Percentiles rank a stretch among this genome's conserved stretches.
These are phyloP conservation scores for Draba incana DNA, from an alignment of 345 rosid species.

Conservation along the genomic window DNA sequence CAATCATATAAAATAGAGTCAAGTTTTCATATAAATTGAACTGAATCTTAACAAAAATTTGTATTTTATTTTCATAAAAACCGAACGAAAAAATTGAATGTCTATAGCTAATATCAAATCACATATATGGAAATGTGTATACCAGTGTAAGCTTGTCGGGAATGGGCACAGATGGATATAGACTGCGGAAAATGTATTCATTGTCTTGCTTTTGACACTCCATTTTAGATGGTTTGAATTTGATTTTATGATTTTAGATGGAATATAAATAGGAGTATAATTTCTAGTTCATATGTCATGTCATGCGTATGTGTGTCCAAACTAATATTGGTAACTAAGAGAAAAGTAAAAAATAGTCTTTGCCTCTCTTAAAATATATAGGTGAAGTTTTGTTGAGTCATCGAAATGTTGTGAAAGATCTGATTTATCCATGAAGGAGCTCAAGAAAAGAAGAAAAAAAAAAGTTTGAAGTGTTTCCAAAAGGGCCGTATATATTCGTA, in stretches of 20 bases:
- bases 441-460: neutral
- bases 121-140: neutral
- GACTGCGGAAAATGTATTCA: conserved; percentile 69
- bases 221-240: conserved; percentile 30
- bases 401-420: conserved; percentile 9
- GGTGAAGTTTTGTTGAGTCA: conserved; percentile 45
- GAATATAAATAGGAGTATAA: conserved; percentile 33
- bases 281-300: conserved; percentile 27
- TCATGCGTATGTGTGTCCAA: conserved; percentile 19
- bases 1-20: too few relatives aligned
- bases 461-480: neutral
- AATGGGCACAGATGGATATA: conserved; percentile 59
- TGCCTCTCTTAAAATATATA: conserved; percentile 21
- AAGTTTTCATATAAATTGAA: too few relatives aligned
- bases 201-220: conserved; percentile 39
- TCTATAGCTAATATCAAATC: neutral
- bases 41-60: too few relatives aligned
- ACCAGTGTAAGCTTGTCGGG: conserved; percentile 62
- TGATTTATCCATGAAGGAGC: neutral
- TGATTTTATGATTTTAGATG: conserved; percentile 26
- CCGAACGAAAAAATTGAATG: too few relatives aligned
- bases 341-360: conserved; percentile 22
- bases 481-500: too few relatives aligned
- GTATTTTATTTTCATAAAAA: too few relatives aligned
- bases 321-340: conserved; percentile 29